Conservation (phyloP, 2,329 filamentous ascomycete genomes). For the Stagonosporopsis chrysanthemi region DNA sequence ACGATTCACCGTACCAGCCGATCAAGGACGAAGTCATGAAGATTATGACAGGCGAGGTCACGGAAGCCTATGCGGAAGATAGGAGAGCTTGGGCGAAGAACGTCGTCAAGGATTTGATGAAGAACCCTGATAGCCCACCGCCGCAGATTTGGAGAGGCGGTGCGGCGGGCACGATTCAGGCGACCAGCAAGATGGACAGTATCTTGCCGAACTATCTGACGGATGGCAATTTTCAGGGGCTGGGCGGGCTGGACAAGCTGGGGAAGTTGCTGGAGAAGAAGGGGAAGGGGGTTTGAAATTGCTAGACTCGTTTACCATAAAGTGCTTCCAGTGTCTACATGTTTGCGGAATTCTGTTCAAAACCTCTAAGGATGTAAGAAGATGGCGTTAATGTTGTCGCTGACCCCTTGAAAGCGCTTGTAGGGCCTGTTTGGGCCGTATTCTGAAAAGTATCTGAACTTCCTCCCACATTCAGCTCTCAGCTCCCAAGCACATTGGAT, state of each 20-base stretch:
- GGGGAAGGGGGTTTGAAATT: background rate
- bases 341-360: background rate
- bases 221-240: conserved; percentile 12
- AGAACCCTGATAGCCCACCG: conserved; percentile 14
- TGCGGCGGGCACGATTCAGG: conserved; percentile 9
- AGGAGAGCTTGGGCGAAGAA: conserved; percentile 20
- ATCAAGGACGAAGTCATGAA: conserved; percentile 20
- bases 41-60: conserved; percentile 11
- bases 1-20: conserved; percentile 13
- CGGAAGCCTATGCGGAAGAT: conserved; percentile 18
- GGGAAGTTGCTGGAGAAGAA: conserved; percentile 14
- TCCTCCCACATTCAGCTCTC: background rate
- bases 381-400: background rate
- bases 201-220: conserved; percentile 14
- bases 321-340: background rate
- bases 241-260: conserved; percentile 18
- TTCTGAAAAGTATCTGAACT: background rate
- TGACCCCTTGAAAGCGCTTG: background rate
- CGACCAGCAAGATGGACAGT: conserved; percentile 15
- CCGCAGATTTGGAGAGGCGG: conserved; percentile 22
- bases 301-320: background rate
- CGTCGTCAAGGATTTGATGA: conserved; percentile 19
- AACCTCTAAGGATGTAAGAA: background rate
- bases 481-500: background rate
- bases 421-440: background rate